Base-by-base conservation (phyloP, 176 grass and related monocot species). In the Ananas comosus region DNA sequence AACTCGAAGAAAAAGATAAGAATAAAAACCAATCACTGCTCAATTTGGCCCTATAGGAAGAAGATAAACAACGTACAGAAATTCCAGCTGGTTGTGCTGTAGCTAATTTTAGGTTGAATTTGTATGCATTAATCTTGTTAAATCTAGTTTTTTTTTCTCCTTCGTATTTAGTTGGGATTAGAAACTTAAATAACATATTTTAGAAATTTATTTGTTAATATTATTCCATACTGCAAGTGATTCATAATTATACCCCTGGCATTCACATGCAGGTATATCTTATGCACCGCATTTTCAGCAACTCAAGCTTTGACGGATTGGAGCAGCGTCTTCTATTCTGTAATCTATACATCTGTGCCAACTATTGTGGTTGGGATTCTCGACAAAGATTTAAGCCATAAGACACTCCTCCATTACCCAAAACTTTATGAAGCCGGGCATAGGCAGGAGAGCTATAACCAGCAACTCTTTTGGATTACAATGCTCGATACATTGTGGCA, bases 401-500 rank as follows among this genome's bases (percentile, higher is more conserved):
- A 91, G 75, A 99, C 94, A 49, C 81, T 99, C 65, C 86, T 93
- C 73, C 79, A 81, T 87, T 91, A 93, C 76, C 94, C 94, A 3
- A 91, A 91, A 81, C 83, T 99, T 51, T 99, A 99, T 81, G 82
- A 90, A 67, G 72, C 94, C 66, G 94, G 94, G 65, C 90, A 91
- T 77, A 76, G 87, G 71, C 88, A 99, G 64, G 94, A 99, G 82
- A 88, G 72, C 75, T 99, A 99, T 80, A 99, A 99, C 70, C 67
- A 93, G 77, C 76, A 80, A 64, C 90, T 99, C 69, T 99, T 99
- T 82, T 99, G 94, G 94, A 99, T 93, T 59, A 99, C 89, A 82
- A 99, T 99, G 94, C 75, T 99, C 1, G 94, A 99, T 83, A 99
- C 94, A 33, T 79, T 99, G 72, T 99, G 94, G 94, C 94, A 99